Evolutionary conservation across 176 grass and related monocot genomes (phyloP).

Genomic region (Triticum turgidum): DNA sequence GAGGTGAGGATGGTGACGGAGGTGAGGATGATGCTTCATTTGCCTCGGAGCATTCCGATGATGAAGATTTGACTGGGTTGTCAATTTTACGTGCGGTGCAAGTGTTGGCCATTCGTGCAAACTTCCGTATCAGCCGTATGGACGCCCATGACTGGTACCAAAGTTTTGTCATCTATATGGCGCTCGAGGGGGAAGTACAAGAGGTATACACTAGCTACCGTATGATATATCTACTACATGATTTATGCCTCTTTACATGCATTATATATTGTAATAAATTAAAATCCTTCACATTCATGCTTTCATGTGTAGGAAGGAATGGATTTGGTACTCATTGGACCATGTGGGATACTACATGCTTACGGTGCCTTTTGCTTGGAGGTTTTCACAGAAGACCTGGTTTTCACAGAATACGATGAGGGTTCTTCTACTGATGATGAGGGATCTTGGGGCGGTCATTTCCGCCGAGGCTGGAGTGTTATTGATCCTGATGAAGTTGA

Average conservation of each 20-base stretch:
- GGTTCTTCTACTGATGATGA: not conserved
- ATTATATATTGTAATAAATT: not conserved
- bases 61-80: not conserved
- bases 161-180: not conserved
- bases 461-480: not conserved
- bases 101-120: not conserved
- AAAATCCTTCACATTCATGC: not conserved
- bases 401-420: not conserved
- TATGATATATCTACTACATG: not conserved
- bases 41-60: not conserved
- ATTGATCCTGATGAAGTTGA: not conserved
- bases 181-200: not conserved
- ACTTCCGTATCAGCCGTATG: not conserved
- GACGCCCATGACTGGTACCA: not conserved
- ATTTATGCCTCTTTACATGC: not conserved
- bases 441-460: not conserved
- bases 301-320: not conserved
- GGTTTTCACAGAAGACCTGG: not conserved
- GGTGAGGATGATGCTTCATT: not conserved
- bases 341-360: not conserved
- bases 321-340: not conserved
- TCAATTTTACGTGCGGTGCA: not conserved
- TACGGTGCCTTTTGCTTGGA: not conserved
- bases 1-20: not conserved
- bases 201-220: not conserved